Conservation (phyloP, 2,329 filamentous ascomycete species). For the Gaeumannomyces tritici region DNA sequence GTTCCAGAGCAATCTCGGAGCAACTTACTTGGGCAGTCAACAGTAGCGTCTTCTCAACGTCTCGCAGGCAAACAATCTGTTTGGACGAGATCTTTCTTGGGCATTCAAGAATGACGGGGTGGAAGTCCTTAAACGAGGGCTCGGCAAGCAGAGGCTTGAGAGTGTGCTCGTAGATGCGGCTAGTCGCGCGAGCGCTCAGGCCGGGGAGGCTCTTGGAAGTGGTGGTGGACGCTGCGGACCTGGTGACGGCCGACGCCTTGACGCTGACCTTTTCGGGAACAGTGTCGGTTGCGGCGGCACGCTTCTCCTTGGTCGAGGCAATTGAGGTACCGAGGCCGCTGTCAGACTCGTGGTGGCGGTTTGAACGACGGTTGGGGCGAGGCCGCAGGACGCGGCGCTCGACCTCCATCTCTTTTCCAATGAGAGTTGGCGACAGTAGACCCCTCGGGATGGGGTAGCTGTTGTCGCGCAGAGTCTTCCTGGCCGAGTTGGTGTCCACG, state of each 20-base stretch:
- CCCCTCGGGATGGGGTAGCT: slow-evolving; percentile 50
- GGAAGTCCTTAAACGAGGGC: slow-evolving; percentile 66
- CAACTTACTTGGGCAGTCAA: slow-evolving; percentile 91
- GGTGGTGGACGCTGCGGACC: slow-evolving; percentile 39
- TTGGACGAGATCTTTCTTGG: slow-evolving; percentile 72
- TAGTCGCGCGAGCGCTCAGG: slow-evolving; percentile 60
- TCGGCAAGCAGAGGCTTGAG: slow-evolving; percentile 70
- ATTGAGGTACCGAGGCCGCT: slow-evolving; percentile 83
- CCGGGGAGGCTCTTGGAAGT: slow-evolving; percentile 41
- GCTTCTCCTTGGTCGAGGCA: slow-evolving; percentile 47
- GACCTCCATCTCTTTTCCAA: slow-evolving; percentile 29
- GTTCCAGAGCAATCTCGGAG: slow-evolving; percentile 29
- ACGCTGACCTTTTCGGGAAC: slow-evolving; percentile 26
- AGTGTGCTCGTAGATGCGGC: slow-evolving; percentile 71
- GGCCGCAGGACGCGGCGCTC: slow-evolving; percentile 43
- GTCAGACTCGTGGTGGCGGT: slow-evolving; percentile 66
- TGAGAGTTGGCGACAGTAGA: slow-evolving; percentile 47
- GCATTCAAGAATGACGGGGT: slow-evolving; percentile 67
- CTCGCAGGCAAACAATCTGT: slow-evolving; percentile 82
- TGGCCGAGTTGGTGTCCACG: slow-evolving; percentile 23
- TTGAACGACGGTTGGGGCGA: slow-evolving; percentile 39
- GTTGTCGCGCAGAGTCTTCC: slow-evolving; percentile 38
- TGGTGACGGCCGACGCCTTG: slow-evolving; percentile 48
- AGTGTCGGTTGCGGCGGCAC: slow-evolving; percentile 22
- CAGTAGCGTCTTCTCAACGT: slow-evolving; percentile 88